Evolutionary conservation across 768 basidiomycete species (phyloP).

Genomic region (Artomyces pyxidatus): DNA sequence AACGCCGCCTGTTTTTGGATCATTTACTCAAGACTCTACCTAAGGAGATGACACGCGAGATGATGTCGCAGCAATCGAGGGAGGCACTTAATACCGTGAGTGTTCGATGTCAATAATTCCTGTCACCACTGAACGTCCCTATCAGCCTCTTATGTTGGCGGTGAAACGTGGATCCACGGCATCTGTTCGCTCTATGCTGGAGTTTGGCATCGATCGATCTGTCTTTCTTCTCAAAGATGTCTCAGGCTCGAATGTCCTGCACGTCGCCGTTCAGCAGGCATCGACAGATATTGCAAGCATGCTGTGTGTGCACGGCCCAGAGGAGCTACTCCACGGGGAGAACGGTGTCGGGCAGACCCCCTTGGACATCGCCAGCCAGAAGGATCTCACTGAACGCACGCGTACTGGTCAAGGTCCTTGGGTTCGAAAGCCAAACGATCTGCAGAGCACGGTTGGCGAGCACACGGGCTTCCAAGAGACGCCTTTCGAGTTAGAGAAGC

Average conservation of each 20-base stretch:
- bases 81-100: slow-evolving; percentile 38
- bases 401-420: not conserved
- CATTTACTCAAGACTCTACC: slow-evolving; percentile 44
- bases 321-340: slow-evolving; percentile 36
- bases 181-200: slow-evolving; percentile 26
- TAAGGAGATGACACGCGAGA: slow-evolving; percentile 33
- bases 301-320: slow-evolving; percentile 31
- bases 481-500: slow-evolving; percentile 8
- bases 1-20: slow-evolving; percentile 25
- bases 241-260: slow-evolving; percentile 45
- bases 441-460: not conserved
- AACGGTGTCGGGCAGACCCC: slow-evolving; percentile 31
- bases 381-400: slow-evolving; percentile 5
- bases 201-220: slow-evolving; percentile 29
- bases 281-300: slow-evolving; percentile 29
- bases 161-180: slow-evolving; percentile 28
- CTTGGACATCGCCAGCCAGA: slow-evolving; percentile 18
- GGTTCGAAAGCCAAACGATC: not conserved
- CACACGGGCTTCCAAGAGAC: not conserved
- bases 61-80: slow-evolving; percentile 41
- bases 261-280: slow-evolving; percentile 33
- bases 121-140: not conserved
- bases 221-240: slow-evolving; percentile 33
- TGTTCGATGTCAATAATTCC: slow-evolving; percentile 1
- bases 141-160: slow-evolving; percentile 48